phyloP scores from a whole-genome alignment of 2,329 filamentous ascomycete genomes.

The Trichoderma koningii region DNA sequence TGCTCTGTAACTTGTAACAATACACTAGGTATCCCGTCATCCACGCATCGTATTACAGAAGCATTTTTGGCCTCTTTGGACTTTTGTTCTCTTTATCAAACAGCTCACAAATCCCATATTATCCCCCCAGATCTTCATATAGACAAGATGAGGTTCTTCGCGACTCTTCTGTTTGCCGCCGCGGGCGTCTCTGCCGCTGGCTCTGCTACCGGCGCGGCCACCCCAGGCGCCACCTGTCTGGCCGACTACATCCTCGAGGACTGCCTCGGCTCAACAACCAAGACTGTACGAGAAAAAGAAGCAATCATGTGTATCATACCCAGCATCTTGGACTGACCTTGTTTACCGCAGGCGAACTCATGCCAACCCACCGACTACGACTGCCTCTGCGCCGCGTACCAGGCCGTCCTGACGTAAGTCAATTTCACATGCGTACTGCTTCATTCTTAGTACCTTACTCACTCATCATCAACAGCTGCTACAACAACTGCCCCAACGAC shows the following conservation, averaged over 20 bases:
- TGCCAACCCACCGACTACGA: conserved; percentile 48
- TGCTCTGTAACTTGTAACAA: conserved; percentile 11
- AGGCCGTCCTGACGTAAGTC: conserved; percentile 51
- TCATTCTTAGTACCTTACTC: background rate
- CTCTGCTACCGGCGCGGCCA: conserved; percentile 34
- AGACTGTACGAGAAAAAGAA: conserved; percentile 37
- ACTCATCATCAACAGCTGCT: conserved; percentile 46
- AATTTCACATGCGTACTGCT: background rate
- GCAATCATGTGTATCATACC: no score
- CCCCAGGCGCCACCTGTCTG: conserved; percentile 42
- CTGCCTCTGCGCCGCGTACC: conserved; percentile 50
- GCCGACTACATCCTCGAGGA: conserved; percentile 52
- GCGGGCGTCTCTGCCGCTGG: conserved; percentile 19
- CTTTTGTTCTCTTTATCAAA: background rate
- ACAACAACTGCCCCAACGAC: conserved; percentile 59
- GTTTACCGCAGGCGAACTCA: conserved; percentile 36
- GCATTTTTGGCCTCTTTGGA: background rate
- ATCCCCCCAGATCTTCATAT: background rate
- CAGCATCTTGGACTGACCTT: background rate
- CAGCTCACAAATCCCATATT: background rate
- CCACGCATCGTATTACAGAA: background rate
- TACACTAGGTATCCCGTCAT: background rate
- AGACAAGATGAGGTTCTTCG: conserved; percentile 50
- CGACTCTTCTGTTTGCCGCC: conserved; percentile 42
- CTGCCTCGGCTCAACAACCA: conserved; percentile 46